Evolutionary conservation across 768 basidiomycete species (phyloP).

Genomic region (Hypsizygus marmoreus): DNA sequence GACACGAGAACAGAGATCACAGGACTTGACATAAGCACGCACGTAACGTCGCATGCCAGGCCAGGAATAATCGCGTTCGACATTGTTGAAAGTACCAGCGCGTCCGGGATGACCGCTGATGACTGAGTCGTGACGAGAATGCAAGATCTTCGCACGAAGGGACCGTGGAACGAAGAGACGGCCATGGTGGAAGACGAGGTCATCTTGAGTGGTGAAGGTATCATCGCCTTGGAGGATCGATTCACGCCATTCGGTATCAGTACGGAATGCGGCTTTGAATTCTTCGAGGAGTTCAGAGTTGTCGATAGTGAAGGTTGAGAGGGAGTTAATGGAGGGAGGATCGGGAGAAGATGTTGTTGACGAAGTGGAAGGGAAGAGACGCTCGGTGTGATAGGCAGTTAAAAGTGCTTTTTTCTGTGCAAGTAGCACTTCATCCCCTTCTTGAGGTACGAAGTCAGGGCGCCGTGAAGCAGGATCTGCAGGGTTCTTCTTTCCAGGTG

Average conservation of each 20-base stretch:
- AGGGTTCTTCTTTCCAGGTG: slow-evolving; percentile 28
- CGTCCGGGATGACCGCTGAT: slow-evolving; percentile 44
- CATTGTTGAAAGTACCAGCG: slow-evolving; percentile 28
- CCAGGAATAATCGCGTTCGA: slow-evolving; percentile 43
- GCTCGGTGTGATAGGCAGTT: slow-evolving; percentile 26
- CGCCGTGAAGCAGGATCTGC: slow-evolving; percentile 32
- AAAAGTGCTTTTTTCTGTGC: slow-evolving; percentile 28
- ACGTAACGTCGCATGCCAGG: slow-evolving; percentile 27
- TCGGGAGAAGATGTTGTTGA: too few species aligned
- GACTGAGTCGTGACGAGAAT: slow-evolving; percentile 35
- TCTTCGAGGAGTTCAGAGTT: slow-evolving; percentile 25
- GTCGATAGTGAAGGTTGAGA: slow-evolving; percentile 24
- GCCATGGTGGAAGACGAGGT: slow-evolving; percentile 26
- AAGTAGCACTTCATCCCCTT: slow-evolving; percentile 23
- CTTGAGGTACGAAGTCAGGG: slow-evolving; percentile 31
- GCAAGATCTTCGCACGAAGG: slow-evolving; percentile 6
- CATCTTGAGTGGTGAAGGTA: slow-evolving; percentile 18
- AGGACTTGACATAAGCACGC: slow-evolving; percentile 31
- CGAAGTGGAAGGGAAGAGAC: slow-evolving; percentile 24
- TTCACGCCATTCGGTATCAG: slow-evolving; percentile 27
- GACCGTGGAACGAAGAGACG: slow-evolving; percentile 19
- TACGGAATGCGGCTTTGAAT: slow-evolving; percentile 25
- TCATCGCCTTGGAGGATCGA: slow-evolving; percentile 17
- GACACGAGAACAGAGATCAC: slow-evolving; percentile 32
- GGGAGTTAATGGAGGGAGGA: too few species aligned